Conservation (phyloP, 1,284 basidiomycete genomes). For the Apiotrichum montevideense region DNA sequence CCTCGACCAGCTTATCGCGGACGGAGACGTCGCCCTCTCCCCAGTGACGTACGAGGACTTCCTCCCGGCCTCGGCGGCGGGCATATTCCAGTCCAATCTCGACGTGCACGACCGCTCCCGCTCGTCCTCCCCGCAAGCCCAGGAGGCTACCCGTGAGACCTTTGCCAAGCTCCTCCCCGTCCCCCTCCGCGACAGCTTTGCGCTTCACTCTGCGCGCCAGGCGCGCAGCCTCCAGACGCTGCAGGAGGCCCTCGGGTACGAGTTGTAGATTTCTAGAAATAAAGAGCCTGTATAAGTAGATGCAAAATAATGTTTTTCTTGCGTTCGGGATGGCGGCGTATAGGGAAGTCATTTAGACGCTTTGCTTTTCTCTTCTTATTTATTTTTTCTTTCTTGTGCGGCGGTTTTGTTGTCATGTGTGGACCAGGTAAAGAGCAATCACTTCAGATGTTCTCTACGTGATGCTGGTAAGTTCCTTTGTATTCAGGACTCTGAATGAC, state of each 20-base stretch:
- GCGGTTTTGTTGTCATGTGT: too few species aligned
- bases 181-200: conserved; percentile 24
- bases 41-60: conserved; percentile 50
- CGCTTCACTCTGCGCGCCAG: conserved; percentile 25
- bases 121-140: conserved; percentile 6
- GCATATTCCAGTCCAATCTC: conserved; percentile 48
- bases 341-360: too few species aligned
- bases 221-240: conserved; percentile 4
- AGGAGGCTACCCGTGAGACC: conserved; percentile 12
- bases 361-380: too few species aligned
- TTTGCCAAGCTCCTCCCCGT: conserved; percentile 23
- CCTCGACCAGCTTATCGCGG: conserved; percentile 25
- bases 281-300: too few species aligned
- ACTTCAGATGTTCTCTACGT: too few species aligned
- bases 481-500: too few species aligned
- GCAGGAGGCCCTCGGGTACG: conserved; percentile 7
- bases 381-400: too few species aligned
- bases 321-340: too few species aligned
- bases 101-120: conserved; percentile 20
- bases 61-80: conserved; percentile 47
- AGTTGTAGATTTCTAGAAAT: not conserved
- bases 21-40: conserved; percentile 32
- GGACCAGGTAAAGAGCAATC: too few species aligned
- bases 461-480: too few species aligned
- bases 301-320: too few species aligned